Evolutionary conservation across 345 rosid genomes (phyloP), one percentile per base, ranked within the genome.

Genomic region (Cardamine resedifolia): DNA sequence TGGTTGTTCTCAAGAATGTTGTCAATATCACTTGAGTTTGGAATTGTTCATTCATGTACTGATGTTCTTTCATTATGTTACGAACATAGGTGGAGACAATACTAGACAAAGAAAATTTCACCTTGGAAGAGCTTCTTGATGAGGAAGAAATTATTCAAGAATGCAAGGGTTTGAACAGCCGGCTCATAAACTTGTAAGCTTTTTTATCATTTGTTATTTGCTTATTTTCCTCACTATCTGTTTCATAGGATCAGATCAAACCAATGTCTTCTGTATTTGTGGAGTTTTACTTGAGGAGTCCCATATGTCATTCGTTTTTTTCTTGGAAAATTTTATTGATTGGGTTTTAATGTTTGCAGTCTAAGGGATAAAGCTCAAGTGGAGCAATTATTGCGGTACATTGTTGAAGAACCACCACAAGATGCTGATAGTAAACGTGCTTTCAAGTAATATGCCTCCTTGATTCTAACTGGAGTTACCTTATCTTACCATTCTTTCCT

Each of bases 61-160:
- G 16, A 63, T 61, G 9, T 64, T 51, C n/a, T 52, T 64, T 71
- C 50, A 7, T 49, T 28, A 14, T 62, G 64, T 45, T 26, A 47
- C n/a, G 2, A 45, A 34, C 71, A 36, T 57, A 96, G 99, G 97
- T 96, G 84, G 99, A 96, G 79, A 76, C 95, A 1, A 66, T 96
- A 26, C 74, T 96, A 27, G 97, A 96, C 90, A 92, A 86, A 80
- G 99, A 89, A 59, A 86, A 82, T 80, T 96, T 85, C 80, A 82
- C 97, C 0, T 83, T 96, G 90, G 99, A 90, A 65, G 98, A 92
- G 89, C 97, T 96, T 80, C 81, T 96, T 72, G 98, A 96, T 31
- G 99, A 96, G 84, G 99, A 96, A 87, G 99, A 96, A 77, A 88
- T 92, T 77, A 92, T 96, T 66, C 99, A 96, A 83, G 99, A 96